phyloP scores from a whole-genome alignment of 2,329 filamentous ascomycete species.

The Daldinia sp. region DNA sequence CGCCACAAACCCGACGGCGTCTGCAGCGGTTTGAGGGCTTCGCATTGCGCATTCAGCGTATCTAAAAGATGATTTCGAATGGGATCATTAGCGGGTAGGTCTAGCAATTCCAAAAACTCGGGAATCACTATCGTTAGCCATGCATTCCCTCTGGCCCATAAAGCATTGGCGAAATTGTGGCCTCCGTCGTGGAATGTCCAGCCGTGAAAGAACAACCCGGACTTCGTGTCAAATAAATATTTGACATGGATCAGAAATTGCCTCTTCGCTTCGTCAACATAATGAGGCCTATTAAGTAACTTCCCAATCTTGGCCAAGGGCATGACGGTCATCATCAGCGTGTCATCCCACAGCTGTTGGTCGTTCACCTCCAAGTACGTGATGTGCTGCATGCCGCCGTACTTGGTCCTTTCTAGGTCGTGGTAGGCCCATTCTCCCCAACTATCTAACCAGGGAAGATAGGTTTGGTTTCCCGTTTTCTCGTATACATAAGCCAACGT shows the following conservation, averaged over 20 bases:
- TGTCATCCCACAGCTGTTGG: conserved; percentile 85
- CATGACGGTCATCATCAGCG: conserved; percentile 87
- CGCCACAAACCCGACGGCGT: conserved; percentile 72
- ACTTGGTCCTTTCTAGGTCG: conserved; percentile 74
- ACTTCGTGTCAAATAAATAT: conserved; percentile 76
- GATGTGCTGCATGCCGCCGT: conserved; percentile 77
- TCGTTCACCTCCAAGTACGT: conserved; percentile 76
- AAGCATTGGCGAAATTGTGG: conserved; percentile 66
- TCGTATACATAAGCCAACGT: conserved; percentile 83
- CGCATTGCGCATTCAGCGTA: conserved; percentile 73
- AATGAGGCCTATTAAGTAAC: conserved; percentile 73
- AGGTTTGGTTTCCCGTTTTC: conserved; percentile 71
- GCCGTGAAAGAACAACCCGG: conserved; percentile 81
- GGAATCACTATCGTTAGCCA: conserved; percentile 88
- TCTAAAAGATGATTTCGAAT: conserved; percentile 66
- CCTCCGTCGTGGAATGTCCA: conserved; percentile 78
- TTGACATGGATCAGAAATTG: conserved; percentile 82
- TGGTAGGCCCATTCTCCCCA: conserved; percentile 88
- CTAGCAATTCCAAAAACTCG: conserved; percentile 78
- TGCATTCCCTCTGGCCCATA: conserved; percentile 69
- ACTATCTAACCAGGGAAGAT: conserved; percentile 78
- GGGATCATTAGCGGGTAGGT: conserved; percentile 69
- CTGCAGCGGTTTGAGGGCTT: conserved; percentile 69
- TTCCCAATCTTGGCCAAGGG: conserved; percentile 82
- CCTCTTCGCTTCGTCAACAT: conserved; percentile 78